phyloP scores from a whole-genome alignment of 2,329 filamentous ascomycete species.

The Xylariomycetidae sp. region DNA sequence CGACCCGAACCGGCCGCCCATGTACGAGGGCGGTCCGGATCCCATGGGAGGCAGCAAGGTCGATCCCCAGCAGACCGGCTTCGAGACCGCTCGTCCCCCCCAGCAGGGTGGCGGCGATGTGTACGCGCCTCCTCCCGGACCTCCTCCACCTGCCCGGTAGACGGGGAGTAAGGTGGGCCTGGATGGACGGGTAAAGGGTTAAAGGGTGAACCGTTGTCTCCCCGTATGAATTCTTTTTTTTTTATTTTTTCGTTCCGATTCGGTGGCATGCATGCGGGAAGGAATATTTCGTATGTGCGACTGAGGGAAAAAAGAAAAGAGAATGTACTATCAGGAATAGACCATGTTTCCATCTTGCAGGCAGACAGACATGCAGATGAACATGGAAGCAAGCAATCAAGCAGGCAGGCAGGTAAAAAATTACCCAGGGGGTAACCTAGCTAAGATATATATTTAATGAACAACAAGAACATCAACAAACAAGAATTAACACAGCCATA shows the following conservation, averaged over 20 bases:
- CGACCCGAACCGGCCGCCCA: slow-evolving; percentile 52
- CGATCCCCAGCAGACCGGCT: slow-evolving; percentile 44
- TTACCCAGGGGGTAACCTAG: background rate
- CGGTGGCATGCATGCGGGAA: no score
- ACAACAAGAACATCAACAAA: slow-evolving; percentile 12
- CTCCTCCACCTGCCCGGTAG: slow-evolving; percentile 36
- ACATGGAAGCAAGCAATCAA: no score
- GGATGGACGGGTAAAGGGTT: no score
- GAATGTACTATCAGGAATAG: slow-evolving; percentile 30
- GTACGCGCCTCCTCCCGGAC: slow-evolving; percentile 44
- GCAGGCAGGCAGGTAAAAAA: background rate
- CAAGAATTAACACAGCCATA: slow-evolving; percentile 11
- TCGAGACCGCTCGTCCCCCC: slow-evolving; percentile 23
- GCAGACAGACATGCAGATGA: no score
- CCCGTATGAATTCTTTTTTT: no score
- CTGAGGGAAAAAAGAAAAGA: background rate
- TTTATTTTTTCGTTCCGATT: background rate
- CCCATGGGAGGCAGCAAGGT: slow-evolving; percentile 48
- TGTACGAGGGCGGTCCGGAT: slow-evolving; percentile 41
- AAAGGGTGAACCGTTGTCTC: no score
- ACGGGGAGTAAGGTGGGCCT: no score
- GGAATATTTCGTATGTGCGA: no score
- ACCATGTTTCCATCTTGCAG: no score
- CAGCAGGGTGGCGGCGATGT: slow-evolving; percentile 23
- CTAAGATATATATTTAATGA: slow-evolving; percentile 2